Evolutionary conservation across 2,329 filamentous ascomycete genomes (phyloP), one percentile per base, ranked within the genome.

Genomic region (Sporothrix brunneoviolacea): DNA sequence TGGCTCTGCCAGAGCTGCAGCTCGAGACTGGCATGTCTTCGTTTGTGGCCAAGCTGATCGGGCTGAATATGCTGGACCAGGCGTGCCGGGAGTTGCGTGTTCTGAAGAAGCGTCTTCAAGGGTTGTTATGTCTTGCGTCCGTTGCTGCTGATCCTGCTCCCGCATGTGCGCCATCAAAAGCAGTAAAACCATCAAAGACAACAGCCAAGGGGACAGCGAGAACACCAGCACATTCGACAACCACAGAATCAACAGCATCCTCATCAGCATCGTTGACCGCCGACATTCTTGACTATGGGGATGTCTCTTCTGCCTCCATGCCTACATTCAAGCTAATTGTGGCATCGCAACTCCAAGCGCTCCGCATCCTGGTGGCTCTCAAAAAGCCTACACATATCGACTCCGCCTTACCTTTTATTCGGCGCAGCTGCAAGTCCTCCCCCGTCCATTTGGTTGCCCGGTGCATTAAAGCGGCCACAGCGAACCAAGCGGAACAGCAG

Each of bases 21-120:
- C 65, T 91, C 4, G 87, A 91, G 62, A 82, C 74, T 53, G 87
- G 86, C 48, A 86, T 88, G 74, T 78, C 84, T 15, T 80, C 83
- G 0, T 73, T 91, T 48, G 67, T 84, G 35, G 77, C 78, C 35
- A 88, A 83, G 61, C 70, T 91, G 1, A 68, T 89, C 13, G 69
- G 71, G 0, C 70, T 88, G 42, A 79, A 80, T 1, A 64, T 90
- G 46, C 77, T 85, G 40, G 78, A 82, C n/a, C 70, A 84, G 51
- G 86, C 87, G 0, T 65, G 81, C 37, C 86, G 82, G 60, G 86
- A 91, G 59, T 63, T 91, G 52, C 72, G 78, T 36, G 68, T 82
- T 10, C 63, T 91, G 56, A 89, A 87, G 63, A 74, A 69, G 53
- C 74, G 80, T 28, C 59, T 91, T 38, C 80, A 85, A 41, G 58